Evolutionary conservation across 768 basidiomycete genomes (phyloP), one percentile per base, ranked within the genome.

Genomic region (Boletales sp.): DNA sequence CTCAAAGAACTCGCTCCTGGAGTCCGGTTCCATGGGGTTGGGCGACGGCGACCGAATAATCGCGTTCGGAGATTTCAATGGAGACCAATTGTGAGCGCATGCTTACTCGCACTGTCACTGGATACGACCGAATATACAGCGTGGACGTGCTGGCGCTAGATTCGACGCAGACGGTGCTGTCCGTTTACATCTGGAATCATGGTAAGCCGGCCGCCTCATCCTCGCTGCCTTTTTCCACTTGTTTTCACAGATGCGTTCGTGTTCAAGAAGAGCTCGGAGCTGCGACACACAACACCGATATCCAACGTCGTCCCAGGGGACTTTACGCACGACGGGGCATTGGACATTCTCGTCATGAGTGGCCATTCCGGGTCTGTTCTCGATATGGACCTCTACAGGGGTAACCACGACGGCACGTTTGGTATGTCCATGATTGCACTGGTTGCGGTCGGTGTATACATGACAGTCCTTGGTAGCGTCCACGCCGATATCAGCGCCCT

Each of bases 11-110:
- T 78, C 86, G 0, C 76, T 97, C 45, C 73, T 97, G 43, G 75
- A 81, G 52, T 86, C 92, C 3, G 94, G 93, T 8, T 71, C 83
- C 2, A 73, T 94, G 66, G 94, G 94, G 2, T 69, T 97, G 30
- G 77, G 78, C 41, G 77, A 74, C n/a, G 78, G 82, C 46, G 84
- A 82, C 24, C 77, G 88, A 45, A 78, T 97, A 17, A 77, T 91
- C 52, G 94, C 94, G 8, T 90, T 91, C 59, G 97, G 94, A 30
- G 95, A 99, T 72, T 95, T 94, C 68, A 84, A 97, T 66, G 94
- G 90, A 5, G 93, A 98, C 68, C 94, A 97, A 66, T 88, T 90
- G 93, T 97, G 65, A 64, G 90, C 72, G 17, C 51, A 38, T 41
- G 35, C 15, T 15, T 5, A 10, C 18, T 11, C 29, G 10, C 8